Conservation (phyloP, 345 rosid genomes). For the Anacardium occidentale region DNA sequence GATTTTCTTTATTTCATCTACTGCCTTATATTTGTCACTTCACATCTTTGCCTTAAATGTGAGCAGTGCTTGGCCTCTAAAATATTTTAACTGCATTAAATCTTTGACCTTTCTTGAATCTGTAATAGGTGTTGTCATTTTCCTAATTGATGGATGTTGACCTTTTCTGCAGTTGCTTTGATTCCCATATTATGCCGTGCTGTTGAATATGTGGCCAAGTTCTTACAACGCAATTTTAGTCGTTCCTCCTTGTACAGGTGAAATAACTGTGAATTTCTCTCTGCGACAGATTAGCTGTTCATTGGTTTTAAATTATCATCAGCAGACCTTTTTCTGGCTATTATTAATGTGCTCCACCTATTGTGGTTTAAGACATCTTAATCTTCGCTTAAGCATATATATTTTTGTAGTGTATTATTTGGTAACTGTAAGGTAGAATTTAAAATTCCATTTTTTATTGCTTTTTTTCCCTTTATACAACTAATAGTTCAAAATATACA, state of each 20-base stretch:
- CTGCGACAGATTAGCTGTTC: neutral
- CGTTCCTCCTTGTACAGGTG: constrained; percentile 90
- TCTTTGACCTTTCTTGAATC: neutral
- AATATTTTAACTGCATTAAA: neutral
- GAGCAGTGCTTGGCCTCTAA: constrained; percentile 31
- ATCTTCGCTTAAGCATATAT: neutral
- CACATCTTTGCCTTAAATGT: constrained; percentile 89
- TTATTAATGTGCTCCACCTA: neutral
- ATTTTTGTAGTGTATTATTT: neutral
- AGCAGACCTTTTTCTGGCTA: neutral
- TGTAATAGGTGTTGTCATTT: neutral
- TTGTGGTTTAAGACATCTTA: neutral
- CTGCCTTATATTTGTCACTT: constrained; percentile 83
- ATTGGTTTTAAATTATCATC: constrained; percentile 11
- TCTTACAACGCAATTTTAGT: constrained; percentile 75
- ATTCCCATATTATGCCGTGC: constrained; percentile 86
- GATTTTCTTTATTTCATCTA: constrained; percentile 92
- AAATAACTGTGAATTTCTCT: neutral
- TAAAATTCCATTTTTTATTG: too few species aligned
- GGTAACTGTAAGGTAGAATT: too few species aligned
- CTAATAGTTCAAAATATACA: too few species aligned
- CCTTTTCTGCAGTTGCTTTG: constrained; percentile 68
- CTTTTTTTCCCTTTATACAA: too few species aligned
- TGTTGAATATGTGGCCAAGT: constrained; percentile 76
- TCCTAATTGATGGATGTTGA: constrained; percentile 12